These are phyloP conservation scores for Fusarium kyushuense DNA, from an alignment of 2,329 filamentous ascomycete species.

Conservation along the genomic window DNA sequence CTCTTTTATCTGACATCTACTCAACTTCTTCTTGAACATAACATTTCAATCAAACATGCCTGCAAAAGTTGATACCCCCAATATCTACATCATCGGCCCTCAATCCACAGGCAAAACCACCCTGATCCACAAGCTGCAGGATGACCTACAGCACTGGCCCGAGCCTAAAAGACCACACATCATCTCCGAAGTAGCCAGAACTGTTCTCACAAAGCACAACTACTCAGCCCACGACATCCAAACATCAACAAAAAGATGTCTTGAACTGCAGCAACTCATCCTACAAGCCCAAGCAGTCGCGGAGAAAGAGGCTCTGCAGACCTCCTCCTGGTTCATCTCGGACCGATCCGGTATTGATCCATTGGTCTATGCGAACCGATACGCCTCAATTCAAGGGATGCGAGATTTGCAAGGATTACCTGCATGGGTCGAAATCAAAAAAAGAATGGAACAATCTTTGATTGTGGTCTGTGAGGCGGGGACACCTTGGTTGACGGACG, in stretches of 20 bases:
- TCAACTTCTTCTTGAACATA: accelerated
- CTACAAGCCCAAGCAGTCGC: neutral
- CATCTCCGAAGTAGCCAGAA: constrained; percentile 48
- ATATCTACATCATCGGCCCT: constrained; percentile 59
- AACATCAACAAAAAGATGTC: neutral
- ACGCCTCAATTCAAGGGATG: neutral
- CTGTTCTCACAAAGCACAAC: neutral
- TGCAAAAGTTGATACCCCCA: neutral
- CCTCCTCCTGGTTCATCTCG: neutral
- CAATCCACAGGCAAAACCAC: constrained; percentile 62
- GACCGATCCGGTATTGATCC: neutral
- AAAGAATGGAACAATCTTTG: neutral
- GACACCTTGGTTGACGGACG: neutral
- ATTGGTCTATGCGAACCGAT: neutral
- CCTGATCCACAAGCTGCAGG: constrained; percentile 52
- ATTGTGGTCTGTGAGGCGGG: neutral
- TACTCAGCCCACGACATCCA: neutral
- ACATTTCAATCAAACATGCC: neutral
- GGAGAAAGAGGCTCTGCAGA: neutral
- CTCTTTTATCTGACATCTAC: neutral
- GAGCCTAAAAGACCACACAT: constrained; percentile 35
- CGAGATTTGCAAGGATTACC: neutral
- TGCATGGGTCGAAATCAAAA: accelerated
- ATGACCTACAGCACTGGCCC: constrained; percentile 33
- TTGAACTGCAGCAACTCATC: neutral